Evolutionary conservation across 1,139 yeast species (phyloP).

Genomic region (Blastobotrys petasosporus): DNA sequence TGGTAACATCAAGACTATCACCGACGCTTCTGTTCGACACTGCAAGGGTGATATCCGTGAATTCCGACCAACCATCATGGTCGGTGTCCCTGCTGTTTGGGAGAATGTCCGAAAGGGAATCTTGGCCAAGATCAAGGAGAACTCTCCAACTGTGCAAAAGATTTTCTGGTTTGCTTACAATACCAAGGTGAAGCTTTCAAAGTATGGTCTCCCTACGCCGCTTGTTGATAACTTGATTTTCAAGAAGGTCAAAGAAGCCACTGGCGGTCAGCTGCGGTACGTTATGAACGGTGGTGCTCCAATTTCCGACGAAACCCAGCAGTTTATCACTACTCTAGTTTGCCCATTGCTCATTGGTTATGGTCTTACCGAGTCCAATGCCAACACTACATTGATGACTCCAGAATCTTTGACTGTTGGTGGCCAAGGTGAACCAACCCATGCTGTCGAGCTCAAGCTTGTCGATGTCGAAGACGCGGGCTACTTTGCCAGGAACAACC

Average conservation of each 20-base stretch:
- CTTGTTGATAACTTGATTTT: slow-evolving; percentile 63
- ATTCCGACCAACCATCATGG: slow-evolving; percentile 90
- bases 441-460: slow-evolving; percentile 80
- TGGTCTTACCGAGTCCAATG: slow-evolving; percentile 95
- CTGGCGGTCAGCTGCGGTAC: slow-evolving; percentile 80
- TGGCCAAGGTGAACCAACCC: slow-evolving; percentile 75
- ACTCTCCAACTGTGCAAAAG: slow-evolving; percentile 65
- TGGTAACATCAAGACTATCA: slow-evolving; percentile 86
- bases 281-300: slow-evolving; percentile 95
- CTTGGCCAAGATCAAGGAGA: slow-evolving; percentile 61
- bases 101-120: slow-evolving; percentile 94
- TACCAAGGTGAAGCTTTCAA: slow-evolving; percentile 57
- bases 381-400: slow-evolving; percentile 70
- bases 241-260: slow-evolving; percentile 86
- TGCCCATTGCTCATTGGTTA: slow-evolving; percentile 93
- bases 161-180: slow-evolving; percentile 85
- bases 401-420: slow-evolving; percentile 63
- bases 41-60: slow-evolving; percentile 84
- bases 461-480: slow-evolving; percentile 92
- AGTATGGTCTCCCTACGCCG: slow-evolving; percentile 68
- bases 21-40: slow-evolving; percentile 74
- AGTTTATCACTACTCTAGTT: slow-evolving; percentile 66
- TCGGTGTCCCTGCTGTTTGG: slow-evolving; percentile 99
- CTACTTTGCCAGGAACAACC: slow-evolving; percentile 81
- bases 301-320: slow-evolving; percentile 78